Conservation (phyloP, 1,284 basidiomycete genomes). For the Pseudozyma pruni region DNA sequence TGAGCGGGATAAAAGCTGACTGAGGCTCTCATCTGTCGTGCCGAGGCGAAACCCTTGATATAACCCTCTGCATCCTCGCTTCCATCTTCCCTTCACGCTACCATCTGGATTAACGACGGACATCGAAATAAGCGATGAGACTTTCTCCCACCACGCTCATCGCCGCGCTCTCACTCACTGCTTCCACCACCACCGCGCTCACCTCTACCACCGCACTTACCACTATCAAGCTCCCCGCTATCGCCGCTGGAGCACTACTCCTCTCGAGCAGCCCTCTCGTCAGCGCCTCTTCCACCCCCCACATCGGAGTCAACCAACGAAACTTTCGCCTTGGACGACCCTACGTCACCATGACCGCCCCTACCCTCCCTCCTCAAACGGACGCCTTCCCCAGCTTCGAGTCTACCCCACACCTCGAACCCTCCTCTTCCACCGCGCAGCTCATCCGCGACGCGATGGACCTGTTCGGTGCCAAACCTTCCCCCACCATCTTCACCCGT, state of each 20-base stretch:
- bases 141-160: neutral
- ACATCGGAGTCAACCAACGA: constrained; percentile 1
- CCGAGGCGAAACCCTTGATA: neutral
- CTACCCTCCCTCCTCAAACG: constrained; percentile 2
- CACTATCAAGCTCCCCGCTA: neutral
- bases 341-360: constrained; percentile 23
- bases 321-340: constrained; percentile 4
- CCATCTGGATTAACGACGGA: neutral
- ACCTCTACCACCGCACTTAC: neutral
- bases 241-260: neutral
- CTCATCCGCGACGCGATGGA: constrained; percentile 43
- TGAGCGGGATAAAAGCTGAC: neutral
- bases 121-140: neutral
- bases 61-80: neutral
- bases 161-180: neutral
- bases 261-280: neutral
- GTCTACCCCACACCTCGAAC: constrained; percentile 5
- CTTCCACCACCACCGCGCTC: neutral
- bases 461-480: constrained; percentile 74
- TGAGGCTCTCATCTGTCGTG: neutral
- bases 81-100: neutral
- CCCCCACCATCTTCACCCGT: constrained; percentile 73
- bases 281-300: neutral
- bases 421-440: constrained; percentile 1
- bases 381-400: constrained; percentile 8